These are phyloP conservation scores for Ceratocystiopsis minuta DNA, from an alignment of 2,329 filamentous ascomycete genomes.

Conservation along the genomic window DNA sequence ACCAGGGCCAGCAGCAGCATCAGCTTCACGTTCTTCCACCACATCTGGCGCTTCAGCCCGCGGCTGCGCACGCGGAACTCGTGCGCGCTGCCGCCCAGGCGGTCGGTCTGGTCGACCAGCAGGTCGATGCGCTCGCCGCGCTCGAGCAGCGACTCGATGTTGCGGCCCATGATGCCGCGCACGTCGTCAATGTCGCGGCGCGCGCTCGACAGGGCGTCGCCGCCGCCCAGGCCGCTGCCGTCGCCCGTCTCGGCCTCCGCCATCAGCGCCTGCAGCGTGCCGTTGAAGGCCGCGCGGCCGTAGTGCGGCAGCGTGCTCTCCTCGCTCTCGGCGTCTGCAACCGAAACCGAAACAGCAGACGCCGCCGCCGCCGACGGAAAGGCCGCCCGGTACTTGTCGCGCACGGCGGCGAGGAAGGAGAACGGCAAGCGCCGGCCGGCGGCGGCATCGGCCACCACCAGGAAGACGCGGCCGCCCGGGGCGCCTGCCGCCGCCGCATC, in stretches of 20 bases:
- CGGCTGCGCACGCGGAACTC: constrained; percentile 82
- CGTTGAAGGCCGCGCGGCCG: constrained; percentile 77
- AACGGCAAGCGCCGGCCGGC: constrained; percentile 70
- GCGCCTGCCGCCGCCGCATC: constrained; percentile 14
- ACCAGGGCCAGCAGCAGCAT: constrained; percentile 67
- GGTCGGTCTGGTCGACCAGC: constrained; percentile 90
- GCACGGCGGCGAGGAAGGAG: constrained; percentile 77
- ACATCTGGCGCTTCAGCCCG: constrained; percentile 83
- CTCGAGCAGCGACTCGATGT: constrained; percentile 79
- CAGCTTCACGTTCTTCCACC: constrained; percentile 98
- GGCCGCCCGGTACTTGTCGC: constrained; percentile 75
- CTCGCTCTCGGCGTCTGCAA: constrained; percentile 48
- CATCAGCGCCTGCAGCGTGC: constrained; percentile 58
- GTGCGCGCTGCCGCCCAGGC: constrained; percentile 68
- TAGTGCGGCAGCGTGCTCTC: constrained; percentile 71
- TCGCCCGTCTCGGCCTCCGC: constrained; percentile 54
- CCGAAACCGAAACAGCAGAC: too few species aligned
- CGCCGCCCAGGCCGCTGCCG: constrained; percentile 11
- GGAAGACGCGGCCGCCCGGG: constrained; percentile 94
- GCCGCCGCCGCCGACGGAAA: constrained; percentile 59
- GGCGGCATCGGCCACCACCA: constrained; percentile 60
- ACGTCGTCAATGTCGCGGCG: constrained; percentile 86
- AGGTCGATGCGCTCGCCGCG: constrained; percentile 84
- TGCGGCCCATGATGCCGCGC: constrained; percentile 83
- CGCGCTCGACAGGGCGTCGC: constrained; percentile 70